phyloP scores from a whole-genome alignment of 352 stramenopile genomes.

The Halophytophthora batemanensis region DNA sequence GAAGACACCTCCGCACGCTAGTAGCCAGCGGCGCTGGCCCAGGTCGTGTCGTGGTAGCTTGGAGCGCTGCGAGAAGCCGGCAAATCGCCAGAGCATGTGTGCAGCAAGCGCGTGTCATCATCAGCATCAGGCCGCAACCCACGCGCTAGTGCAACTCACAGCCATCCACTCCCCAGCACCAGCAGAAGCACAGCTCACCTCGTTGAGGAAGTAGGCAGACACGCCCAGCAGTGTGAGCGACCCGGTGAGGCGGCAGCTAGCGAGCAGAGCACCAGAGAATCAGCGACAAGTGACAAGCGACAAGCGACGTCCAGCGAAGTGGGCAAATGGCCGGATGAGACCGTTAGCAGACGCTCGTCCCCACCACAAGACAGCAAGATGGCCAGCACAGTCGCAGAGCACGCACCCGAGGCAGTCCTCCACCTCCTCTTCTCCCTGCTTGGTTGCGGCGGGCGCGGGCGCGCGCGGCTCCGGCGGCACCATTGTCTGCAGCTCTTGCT shows the following conservation, averaged over 20 bases:
- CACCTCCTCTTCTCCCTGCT: too few relatives aligned
- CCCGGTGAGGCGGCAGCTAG: conserved; percentile 56
- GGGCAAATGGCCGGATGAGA: too few relatives aligned
- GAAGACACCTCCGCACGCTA: conserved; percentile 48
- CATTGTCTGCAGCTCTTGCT: too few relatives aligned
- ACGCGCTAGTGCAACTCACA: too few relatives aligned
- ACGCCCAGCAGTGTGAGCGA: conserved; percentile 50
- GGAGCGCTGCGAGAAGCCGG: conserved; percentile 19
- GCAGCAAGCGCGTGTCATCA: too few relatives aligned
- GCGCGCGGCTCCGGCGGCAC: too few relatives aligned
- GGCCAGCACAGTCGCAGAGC: not conserved
- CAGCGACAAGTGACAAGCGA: conserved; percentile 1
- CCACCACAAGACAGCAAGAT: not conserved
- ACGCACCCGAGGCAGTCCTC: conserved; percentile 36
- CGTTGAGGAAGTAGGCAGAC: conserved; percentile 52
- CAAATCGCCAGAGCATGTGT: too few relatives aligned
- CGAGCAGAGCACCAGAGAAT: not conserved
- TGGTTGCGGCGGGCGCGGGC: too few relatives aligned
- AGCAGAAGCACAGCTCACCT: too few relatives aligned
- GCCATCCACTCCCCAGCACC: too few relatives aligned
- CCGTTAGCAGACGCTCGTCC: not conserved
- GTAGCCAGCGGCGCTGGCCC: conserved; percentile 55
- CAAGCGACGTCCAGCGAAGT: too few relatives aligned
- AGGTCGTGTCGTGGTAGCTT: conserved; percentile 42
- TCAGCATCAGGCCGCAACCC: conserved; percentile 1